phyloP scores from a whole-genome alignment of 805 yeast species.

The Pichia nakasei region DNA sequence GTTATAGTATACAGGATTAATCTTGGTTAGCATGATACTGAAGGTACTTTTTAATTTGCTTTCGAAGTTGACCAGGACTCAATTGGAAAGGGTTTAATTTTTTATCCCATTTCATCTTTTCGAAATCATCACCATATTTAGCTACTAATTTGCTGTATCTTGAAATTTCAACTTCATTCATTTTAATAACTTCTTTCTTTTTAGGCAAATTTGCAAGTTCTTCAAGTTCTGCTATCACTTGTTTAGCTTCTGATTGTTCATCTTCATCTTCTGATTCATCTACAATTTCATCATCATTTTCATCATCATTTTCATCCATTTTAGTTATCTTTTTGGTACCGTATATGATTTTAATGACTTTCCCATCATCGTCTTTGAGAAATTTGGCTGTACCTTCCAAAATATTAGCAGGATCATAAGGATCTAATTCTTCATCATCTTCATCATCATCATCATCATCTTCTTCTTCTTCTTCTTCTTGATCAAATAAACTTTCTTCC shows the following conservation, averaged over 20 bases:
- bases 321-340: conserved; percentile 46
- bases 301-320: neutral
- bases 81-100: conserved; percentile 78
- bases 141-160: conserved; percentile 60
- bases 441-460: conserved; percentile 25
- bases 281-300: conserved; percentile 10
- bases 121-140: conserved; percentile 83
- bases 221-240: conserved; percentile 64
- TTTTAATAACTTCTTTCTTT: conserved; percentile 37
- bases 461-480: conserved; percentile 21
- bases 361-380: conserved; percentile 59
- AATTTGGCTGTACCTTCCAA: conserved; percentile 76
- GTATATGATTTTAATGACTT: conserved; percentile 57
- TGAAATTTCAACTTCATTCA: conserved; percentile 62
- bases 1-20: neutral
- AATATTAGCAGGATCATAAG: conserved; percentile 50
- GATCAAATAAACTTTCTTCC: conserved; percentile 19
- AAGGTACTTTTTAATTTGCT: conserved; percentile 38
- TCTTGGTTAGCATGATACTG: neutral
- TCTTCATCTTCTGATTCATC: conserved; percentile 25
- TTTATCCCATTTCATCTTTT: conserved; percentile 87
- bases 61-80: conserved; percentile 73
- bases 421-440: conserved; percentile 28
- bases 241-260: conserved; percentile 32
- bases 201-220: conserved; percentile 40